Conservation (phyloP, 331 rosid genomes). For the Quercus tomentella region DNA sequence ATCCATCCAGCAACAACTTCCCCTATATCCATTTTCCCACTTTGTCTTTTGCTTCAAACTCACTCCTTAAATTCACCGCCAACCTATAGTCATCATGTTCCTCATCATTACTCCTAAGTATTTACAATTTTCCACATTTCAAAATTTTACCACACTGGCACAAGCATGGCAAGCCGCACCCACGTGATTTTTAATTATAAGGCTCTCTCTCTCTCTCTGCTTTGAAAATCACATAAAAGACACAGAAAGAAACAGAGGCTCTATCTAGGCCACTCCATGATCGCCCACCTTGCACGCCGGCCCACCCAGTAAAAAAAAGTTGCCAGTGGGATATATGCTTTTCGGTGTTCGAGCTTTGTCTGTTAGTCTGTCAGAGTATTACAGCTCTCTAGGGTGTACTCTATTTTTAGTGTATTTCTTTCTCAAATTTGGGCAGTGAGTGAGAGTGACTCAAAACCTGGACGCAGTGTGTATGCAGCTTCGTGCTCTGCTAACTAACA, state of each 20-base stretch:
- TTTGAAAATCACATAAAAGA: background rate
- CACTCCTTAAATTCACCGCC: background rate
- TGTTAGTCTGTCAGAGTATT: background rate
- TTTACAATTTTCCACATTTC: slow-evolving; percentile 6
- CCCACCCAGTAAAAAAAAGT: background rate
- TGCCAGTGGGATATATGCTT: background rate
- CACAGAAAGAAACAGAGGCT: slow-evolving; percentile 12
- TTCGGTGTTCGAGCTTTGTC: background rate
- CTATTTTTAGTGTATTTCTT: background rate
- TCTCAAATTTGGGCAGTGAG: background rate
- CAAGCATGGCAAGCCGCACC: background rate
- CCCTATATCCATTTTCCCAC: background rate
- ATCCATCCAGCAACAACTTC: background rate
- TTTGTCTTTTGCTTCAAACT: background rate
- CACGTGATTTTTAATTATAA: background rate
- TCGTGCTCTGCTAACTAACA: slow-evolving; percentile 42
- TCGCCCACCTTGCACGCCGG: slow-evolving; percentile 3
- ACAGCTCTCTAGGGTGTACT: background rate
- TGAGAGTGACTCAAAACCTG: slow-evolving; percentile 19
- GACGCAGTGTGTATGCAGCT: slow-evolving; percentile 34
- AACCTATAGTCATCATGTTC: background rate
- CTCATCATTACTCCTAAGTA: background rate
- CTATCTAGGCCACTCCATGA: background rate
- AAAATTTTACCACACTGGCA: background rate
- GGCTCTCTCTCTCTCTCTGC: background rate